Base-by-base conservation (phyloP, 2,329 filamentous ascomycete species). In the Sporothrix dimorphospora region DNA sequence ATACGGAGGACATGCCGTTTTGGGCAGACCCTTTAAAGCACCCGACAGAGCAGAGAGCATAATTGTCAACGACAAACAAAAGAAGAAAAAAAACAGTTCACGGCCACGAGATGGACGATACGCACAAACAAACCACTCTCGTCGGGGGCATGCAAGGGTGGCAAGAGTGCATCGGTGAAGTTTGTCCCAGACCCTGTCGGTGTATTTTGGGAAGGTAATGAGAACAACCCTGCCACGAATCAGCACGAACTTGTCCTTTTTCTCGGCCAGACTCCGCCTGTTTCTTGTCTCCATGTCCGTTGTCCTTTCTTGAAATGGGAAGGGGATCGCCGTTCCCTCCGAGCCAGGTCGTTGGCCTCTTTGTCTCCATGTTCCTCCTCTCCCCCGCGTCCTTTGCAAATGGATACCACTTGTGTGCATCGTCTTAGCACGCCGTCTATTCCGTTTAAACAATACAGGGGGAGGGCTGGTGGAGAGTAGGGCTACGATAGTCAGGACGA, bases 311-410 rank as follows among this genome's bases (percentile, higher is more conserved):
- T 24, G 57, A 61, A 61, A 61, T 21, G 34, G 57, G 38, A 40
- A 21, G 57, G 42, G 57, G 57, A 61, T 61, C 57, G 57, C 9
- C 57, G 34, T 61, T 61, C 19, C n/a, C 57, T 24, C 53, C 53
- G 27, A 57, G 38, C 24, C n/a, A n/a, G n/a, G n/a, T n/a, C n/a
- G n/a, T 24, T 24, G 34, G 57, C 16, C 34, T 42, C 38, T 19
- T 40, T 14, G 19, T 42, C 9, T 61, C 57, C 57, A 14, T 61
- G n/a, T 19, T 42, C 40, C 24, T 42, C 14, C 16, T 9, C 30
- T n/a, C 38, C 42, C 57, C 34, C 57, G 34, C 34, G 11, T 14
- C 57, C 57, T 61, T 21, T 21, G 4, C 9, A 42, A 61, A 61
- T 61, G 57, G 34, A 42, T 21, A 61, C 34, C 5, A 14, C 34